Evolutionary conservation across 176 grass and related monocot species (phyloP).

Genomic region (Tillandsia fasciculata): DNA sequence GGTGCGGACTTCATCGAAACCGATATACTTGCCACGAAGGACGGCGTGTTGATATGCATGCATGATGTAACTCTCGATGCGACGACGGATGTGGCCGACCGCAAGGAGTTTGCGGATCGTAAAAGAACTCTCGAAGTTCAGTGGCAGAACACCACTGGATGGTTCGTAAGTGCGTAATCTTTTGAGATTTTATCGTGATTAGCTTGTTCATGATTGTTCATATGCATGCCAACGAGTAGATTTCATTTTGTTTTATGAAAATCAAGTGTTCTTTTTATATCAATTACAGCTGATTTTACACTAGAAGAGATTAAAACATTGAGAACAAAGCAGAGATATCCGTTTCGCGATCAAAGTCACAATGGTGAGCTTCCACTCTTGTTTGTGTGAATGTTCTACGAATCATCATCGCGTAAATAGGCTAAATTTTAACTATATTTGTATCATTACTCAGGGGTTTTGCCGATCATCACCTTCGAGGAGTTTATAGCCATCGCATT

Average conservation of each 20-base stretch:
- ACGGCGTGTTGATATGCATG: slow-evolving; percentile 58
- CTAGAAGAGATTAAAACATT: slow-evolving; percentile 65
- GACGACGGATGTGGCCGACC: slow-evolving; percentile 39
- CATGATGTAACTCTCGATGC: slow-evolving; percentile 57
- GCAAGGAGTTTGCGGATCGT: slow-evolving; percentile 43
- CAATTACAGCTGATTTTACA: slow-evolving; percentile 52
- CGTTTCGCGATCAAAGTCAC: slow-evolving; percentile 57
- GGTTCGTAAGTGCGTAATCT: slow-evolving; percentile 60
- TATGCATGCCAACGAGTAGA: not conserved
- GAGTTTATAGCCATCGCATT: slow-evolving; percentile 81
- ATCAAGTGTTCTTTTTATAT: slow-evolving; percentile 16
- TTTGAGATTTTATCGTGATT: not conserved
- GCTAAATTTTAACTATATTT: not conserved
- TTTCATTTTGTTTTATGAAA: not conserved
- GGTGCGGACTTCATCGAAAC: slow-evolving; percentile 84
- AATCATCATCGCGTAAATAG: not conserved
- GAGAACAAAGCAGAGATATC: slow-evolving; percentile 49
- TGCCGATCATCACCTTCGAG: slow-evolving; percentile 86
- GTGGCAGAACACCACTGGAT: slow-evolving; percentile 55
- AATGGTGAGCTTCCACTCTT: slow-evolving; percentile 38
- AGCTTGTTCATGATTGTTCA: not conserved
- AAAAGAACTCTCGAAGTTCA: slow-evolving; percentile 87
- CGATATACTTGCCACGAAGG: slow-evolving; percentile 64
- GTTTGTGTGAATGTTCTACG: not conserved
- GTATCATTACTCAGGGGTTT: slow-evolving; percentile 32